Evolutionary conservation across 306 rosid genomes (phyloP).

Genomic region (Pyrus bretschneideri): DNA sequence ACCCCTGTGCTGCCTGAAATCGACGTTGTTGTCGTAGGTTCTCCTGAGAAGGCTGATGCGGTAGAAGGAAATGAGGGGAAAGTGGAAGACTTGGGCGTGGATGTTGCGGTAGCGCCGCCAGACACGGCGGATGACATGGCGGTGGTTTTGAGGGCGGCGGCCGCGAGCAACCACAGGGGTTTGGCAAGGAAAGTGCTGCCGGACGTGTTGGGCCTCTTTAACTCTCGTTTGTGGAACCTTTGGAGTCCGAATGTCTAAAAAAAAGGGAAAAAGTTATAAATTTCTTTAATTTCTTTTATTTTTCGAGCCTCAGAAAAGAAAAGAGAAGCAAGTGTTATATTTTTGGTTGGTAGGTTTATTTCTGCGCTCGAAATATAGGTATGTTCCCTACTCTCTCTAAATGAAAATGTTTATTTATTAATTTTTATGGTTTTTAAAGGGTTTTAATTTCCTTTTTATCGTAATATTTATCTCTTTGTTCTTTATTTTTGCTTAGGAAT

Average conservation of each 20-base stretch:
- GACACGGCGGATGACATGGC: constrained; percentile 13
- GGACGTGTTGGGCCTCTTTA: constrained; percentile 65
- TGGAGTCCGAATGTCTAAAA: constrained; percentile 60
- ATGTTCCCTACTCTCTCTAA: constrained; percentile 1
- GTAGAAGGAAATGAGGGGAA: background rate
- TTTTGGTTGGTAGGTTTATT: constrained; percentile 19
- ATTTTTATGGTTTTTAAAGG: background rate
- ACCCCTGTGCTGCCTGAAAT: background rate
- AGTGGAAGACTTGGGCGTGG: background rate
- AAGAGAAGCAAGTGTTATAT: background rate
- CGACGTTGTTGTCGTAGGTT: background rate
- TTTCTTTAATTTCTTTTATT: constrained; percentile 3
- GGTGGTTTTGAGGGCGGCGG: constrained; percentile 4
- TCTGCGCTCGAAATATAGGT: constrained; percentile 22
- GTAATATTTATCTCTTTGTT: background rate
- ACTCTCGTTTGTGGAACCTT: constrained; percentile 69
- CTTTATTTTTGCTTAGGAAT: constrained; percentile 19
- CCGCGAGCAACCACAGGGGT: constrained; percentile 44
- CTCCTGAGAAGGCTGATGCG: background rate
- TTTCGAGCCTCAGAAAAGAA: constrained; percentile 13
- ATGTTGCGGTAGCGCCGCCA: background rate
- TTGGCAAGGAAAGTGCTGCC: constrained; percentile 64
- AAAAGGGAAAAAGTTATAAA: background rate
- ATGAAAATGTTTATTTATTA: constrained; percentile 6
- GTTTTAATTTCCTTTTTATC: background rate